Conservation (phyloP, 768 basidiomycete genomes). For the Naganishia onofrii region DNA sequence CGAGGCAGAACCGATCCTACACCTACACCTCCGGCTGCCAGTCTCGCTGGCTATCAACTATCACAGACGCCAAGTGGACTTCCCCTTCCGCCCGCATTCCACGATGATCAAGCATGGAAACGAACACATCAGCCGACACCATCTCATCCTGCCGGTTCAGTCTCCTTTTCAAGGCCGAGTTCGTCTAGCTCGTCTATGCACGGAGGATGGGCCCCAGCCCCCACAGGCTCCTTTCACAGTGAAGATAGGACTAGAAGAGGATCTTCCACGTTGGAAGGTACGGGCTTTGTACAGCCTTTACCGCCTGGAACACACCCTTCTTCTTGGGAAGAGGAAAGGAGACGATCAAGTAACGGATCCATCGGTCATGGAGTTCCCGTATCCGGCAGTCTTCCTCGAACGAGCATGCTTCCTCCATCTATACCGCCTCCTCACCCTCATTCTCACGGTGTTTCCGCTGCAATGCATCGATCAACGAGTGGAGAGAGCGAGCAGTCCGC, state of each 20-base stretch:
- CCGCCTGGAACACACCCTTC: background rate
- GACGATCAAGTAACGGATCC: background rate
- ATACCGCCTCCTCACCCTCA: background rate
- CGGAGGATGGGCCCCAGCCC: background rate
- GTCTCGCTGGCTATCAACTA: background rate
- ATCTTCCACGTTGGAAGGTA: background rate
- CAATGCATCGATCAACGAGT: background rate
- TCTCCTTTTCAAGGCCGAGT: background rate
- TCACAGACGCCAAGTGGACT: background rate
- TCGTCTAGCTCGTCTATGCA: background rate
- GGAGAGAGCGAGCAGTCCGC: background rate
- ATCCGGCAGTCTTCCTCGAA: background rate
- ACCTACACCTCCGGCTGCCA: background rate
- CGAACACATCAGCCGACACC: background rate
- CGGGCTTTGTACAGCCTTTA: background rate
- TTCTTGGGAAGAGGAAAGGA: background rate
- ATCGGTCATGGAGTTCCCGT: slow-evolving; percentile 1
- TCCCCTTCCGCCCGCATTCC: slow-evolving; percentile 8
- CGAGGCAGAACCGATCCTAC: slow-evolving; percentile 7
- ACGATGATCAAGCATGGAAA: slow-evolving; percentile 6
- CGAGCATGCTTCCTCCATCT: background rate
- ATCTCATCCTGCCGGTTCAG: background rate
- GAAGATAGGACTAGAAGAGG: background rate
- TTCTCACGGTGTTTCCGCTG: background rate
- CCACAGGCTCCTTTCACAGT: background rate